Evolutionary conservation across 2,329 filamentous ascomycete species (phyloP), one percentile per base, ranked within the genome.

Genomic region (Lachnellula willkommii): DNA sequence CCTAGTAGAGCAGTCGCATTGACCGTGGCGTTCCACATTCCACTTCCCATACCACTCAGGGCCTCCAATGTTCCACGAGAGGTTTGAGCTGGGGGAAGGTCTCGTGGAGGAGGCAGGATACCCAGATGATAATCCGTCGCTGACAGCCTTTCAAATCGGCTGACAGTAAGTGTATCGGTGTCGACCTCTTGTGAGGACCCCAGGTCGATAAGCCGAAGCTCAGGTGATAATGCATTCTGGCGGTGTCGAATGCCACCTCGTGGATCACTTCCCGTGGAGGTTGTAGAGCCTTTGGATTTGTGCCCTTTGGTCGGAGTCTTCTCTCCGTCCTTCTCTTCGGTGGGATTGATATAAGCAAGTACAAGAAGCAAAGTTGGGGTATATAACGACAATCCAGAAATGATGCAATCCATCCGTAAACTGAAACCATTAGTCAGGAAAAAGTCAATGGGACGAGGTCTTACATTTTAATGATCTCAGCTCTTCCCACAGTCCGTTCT

Each of bases 381-480:
- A 84, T 96, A 97, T 73, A 99, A 80, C 62, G 93, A 95, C 73
- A 99, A 88, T 67, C 94, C 94, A 70, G 94, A 96, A 77, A 99
- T 90, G 71, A 96, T 91, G 78, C 94, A 97, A 76, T 99, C 94
- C 74, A 94, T 95, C 68, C 91, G 89, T 73, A 97, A 82, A 73
- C 88, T 92, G 62, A 17, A 26, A 26, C 50, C 60, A 69, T 73
- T 64, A 73, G 70, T 46, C 24, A 45, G 32, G 7, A 1, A 46
- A 17, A 42, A 24, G 5, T 45, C 8, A 28, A 15, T 43, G 8
- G 17, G 20, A n/a, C 7, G n/a, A 4, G 8, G 28, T 80, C 89
- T 80, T 71, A 95, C 89, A 93, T 92, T 73, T 95, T 95, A 60
- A 90, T 84, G 69, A 97, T 93, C 70, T 96, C 90, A 50, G 90